phyloP scores from a whole-genome alignment of 2,329 filamentous ascomycete genomes.

The Penicillium capsulatum region DNA sequence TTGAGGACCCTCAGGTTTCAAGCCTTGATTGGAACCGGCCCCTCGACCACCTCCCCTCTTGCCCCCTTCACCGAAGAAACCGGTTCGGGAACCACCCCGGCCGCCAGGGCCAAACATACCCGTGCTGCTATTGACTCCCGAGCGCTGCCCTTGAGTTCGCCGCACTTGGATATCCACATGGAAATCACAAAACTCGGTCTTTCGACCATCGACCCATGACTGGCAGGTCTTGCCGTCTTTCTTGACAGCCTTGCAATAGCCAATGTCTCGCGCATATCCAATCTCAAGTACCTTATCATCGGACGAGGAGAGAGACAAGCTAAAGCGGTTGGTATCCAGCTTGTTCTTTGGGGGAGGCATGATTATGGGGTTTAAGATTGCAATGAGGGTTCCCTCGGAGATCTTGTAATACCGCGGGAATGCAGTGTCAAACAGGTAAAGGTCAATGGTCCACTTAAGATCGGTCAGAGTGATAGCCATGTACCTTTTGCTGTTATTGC shows the following conservation, averaged over 20 bases:
- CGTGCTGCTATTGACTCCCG: conserved; percentile 73
- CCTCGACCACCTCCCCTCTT: conserved; percentile 2
- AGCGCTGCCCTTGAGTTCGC: conserved; percentile 63
- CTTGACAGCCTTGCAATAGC: conserved; percentile 78
- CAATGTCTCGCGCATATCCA: conserved; percentile 76
- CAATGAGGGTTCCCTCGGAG: conserved; percentile 83
- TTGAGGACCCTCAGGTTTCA: conserved; percentile 35
- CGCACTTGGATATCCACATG: conserved; percentile 79
- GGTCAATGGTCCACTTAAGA: conserved; percentile 81
- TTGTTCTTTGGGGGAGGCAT: conserved; percentile 78
- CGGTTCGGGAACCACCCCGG: conserved; percentile 42
- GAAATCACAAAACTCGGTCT: conserved; percentile 88
- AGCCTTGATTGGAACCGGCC: conserved; percentile 19
- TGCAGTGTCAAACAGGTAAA: conserved; percentile 86
- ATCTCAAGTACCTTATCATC: conserved; percentile 88
- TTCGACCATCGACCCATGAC: conserved; percentile 80
- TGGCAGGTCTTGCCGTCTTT: conserved; percentile 79
- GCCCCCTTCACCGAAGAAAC: conserved; percentile 28
- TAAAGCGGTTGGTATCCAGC: conserved; percentile 77
- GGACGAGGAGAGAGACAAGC: conserved; percentile 76
- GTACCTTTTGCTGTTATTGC: conserved; percentile 68
- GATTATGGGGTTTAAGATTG: conserved; percentile 84
- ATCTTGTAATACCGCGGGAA: conserved; percentile 94
- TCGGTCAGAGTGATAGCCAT: conserved; percentile 89
- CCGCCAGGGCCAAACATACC: conserved; percentile 45